Evolutionary conservation across 148 eudicot species (phyloP).

Genomic region (Rhododendron griersonianum): DNA sequence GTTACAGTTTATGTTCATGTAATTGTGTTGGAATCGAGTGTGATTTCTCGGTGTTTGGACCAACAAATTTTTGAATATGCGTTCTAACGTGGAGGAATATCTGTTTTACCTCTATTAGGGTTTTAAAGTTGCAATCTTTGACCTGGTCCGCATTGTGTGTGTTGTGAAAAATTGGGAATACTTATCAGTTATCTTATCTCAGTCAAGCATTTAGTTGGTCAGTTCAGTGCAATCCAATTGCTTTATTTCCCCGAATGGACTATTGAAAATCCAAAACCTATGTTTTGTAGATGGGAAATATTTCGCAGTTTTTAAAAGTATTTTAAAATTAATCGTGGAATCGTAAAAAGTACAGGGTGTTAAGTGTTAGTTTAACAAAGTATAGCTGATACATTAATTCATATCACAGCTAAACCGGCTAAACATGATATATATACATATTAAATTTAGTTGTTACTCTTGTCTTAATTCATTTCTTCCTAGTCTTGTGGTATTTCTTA

Average conservation of each 20-base stretch:
- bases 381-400: not conserved
- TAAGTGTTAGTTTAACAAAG: not conserved
- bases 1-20: not conserved
- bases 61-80: not conserved
- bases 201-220: not conserved
- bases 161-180: not conserved
- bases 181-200: not conserved
- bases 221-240: constrained; percentile 1
- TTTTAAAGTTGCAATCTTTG: not conserved
- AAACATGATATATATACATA: not conserved
- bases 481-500: not conserved
- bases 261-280: not conserved
- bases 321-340: not conserved
- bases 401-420: not conserved
- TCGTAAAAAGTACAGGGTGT: not conserved
- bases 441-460: not conserved
- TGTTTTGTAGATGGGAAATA: not conserved
- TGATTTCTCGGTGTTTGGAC: not conserved
- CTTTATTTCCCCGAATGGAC: not conserved
- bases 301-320: not conserved
- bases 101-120: not conserved
- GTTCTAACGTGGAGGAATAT: not conserved
- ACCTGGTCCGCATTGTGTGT: not conserved
- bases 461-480: not conserved
- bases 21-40: not conserved